These are phyloP conservation scores for slime mould (Dictyostelium discoideum) DNA, from an alignment of 78 protist genomes.

Conservation along the genomic window DNA sequence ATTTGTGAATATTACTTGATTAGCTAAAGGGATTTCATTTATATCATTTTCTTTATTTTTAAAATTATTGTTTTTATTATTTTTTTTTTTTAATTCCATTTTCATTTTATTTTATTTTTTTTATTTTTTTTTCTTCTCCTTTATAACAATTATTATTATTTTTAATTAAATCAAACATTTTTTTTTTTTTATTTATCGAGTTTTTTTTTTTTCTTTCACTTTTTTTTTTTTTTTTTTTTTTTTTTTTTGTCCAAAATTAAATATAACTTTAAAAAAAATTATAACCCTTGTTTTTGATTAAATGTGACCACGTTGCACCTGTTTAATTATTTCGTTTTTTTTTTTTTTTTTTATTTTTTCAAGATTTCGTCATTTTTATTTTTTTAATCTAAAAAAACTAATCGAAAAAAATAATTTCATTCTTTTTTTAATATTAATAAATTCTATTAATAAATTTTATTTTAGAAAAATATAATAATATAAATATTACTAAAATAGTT, in stretches of 20 bases:
- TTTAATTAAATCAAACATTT: not conserved
- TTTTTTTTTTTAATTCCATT: not conserved
- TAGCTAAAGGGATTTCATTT: not conserved
- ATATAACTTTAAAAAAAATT: not conserved
- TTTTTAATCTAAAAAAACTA: too few species aligned
- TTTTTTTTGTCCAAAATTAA: not conserved
- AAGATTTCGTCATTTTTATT: not conserved
- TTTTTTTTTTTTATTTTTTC: not conserved
- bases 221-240: too few species aligned
- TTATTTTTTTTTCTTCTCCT: too few species aligned
- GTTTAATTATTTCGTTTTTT: not conserved
- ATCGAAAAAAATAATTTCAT: too few species aligned
- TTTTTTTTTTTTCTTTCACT: too few species aligned
- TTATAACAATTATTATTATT: too few species aligned
- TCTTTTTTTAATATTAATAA: too few species aligned
- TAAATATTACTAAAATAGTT: too few species aligned
- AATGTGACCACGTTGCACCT: not conserved
- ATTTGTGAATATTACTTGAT: not conserved
- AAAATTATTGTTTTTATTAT: not conserved
- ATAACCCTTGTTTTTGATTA: not conserved
- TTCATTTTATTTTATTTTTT: too few species aligned
- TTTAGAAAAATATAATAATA: too few species aligned
- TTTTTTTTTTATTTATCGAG: not conserved
- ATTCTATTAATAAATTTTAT: too few species aligned
- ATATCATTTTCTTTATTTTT: not conserved